Percentiles rank a stretch among this genome's conserved stretches.
Conservation (phyloP, 805 yeast genomes). For the Cyberlindnera meyerae region DNA sequence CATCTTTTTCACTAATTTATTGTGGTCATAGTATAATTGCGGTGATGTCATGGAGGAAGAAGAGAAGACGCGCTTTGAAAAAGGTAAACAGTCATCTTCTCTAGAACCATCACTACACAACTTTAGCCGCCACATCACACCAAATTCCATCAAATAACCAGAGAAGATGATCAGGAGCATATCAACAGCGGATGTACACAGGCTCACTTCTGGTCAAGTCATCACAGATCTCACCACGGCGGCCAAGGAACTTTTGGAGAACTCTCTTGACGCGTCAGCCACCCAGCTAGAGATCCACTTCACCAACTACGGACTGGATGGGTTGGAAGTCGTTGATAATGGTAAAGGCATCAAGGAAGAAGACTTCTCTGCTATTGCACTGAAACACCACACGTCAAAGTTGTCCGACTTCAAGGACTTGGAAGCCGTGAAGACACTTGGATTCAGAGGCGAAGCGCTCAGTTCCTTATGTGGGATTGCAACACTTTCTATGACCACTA, state of each 20-base stretch:
- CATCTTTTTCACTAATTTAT: too few relatives aligned
- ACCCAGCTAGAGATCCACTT: slow-evolving; percentile 63
- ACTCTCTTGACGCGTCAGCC: slow-evolving; percentile 76
- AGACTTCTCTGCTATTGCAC: slow-evolving; percentile 51
- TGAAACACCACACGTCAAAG: slow-evolving; percentile 68
- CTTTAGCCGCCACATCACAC: too few relatives aligned
- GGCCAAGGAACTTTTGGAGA: slow-evolving; percentile 83
- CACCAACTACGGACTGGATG: slow-evolving; percentile 66
- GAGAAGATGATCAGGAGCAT: slow-evolving; percentile 11
- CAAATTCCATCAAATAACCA: too few relatives aligned
- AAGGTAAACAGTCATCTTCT: too few relatives aligned
- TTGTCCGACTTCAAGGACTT: slow-evolving; percentile 52
- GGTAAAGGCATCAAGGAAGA: slow-evolving; percentile 56
- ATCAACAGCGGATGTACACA: slow-evolving; percentile 49
- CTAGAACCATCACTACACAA: too few relatives aligned
- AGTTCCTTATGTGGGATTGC: slow-evolving; percentile 62
- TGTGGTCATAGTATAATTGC: too few relatives aligned
- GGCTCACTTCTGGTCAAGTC: slow-evolving; percentile 90
- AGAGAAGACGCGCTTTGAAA: neutral
- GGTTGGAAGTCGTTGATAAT: slow-evolving; percentile 63
- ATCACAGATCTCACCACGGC: slow-evolving; percentile 73
- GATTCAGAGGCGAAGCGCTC: slow-evolving; percentile 81
- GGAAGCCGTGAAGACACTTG: slow-evolving; percentile 47
- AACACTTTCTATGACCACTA: slow-evolving; percentile 44
- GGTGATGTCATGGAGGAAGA: neutral